phyloP scores from a whole-genome alignment of 371 early-diverging fungal species.

The Mucor circinelloides region DNA sequence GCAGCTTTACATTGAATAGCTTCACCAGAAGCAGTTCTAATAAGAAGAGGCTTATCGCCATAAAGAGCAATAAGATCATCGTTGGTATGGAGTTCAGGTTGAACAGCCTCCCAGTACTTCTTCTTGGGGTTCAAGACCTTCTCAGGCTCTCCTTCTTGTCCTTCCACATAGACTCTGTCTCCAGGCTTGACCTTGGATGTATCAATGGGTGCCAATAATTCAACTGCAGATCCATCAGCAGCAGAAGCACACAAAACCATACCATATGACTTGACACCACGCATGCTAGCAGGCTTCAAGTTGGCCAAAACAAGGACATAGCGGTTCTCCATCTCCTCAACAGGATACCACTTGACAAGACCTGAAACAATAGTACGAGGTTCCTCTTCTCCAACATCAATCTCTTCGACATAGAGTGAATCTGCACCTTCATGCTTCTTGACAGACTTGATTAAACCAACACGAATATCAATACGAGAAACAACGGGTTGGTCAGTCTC shows the following conservation, averaged over 20 bases:
- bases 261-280: conserved; percentile 92
- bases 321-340: conserved; percentile 80
- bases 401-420: conserved; percentile 91
- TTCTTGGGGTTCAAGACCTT: conserved; percentile 94
- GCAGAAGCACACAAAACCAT: conserved; percentile 95
- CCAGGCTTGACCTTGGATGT: conserved; percentile 83
- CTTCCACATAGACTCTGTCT: conserved; percentile 89
- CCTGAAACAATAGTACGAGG: conserved; percentile 93
- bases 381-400: conserved; percentile 86
- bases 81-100: conserved; percentile 89
- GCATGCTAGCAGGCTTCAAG: conserved; percentile 95
- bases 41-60: conserved; percentile 63
- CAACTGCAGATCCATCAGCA: conserved; percentile 85
- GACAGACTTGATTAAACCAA: conserved; percentile 84
- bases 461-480: conserved; percentile 91
- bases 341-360: conserved; percentile 87
- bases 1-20: conserved; percentile 57
- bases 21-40: conserved; percentile 61
- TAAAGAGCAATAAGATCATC: conserved; percentile 78
- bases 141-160: conserved; percentile 87
- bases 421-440: conserved; percentile 94
- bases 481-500: conserved; percentile 62
- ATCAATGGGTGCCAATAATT: conserved; percentile 87
- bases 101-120: conserved; percentile 96
- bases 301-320: conserved; percentile 62